Conservation (phyloP, 306 rosid genomes). For the Fagus sylvatica region DNA sequence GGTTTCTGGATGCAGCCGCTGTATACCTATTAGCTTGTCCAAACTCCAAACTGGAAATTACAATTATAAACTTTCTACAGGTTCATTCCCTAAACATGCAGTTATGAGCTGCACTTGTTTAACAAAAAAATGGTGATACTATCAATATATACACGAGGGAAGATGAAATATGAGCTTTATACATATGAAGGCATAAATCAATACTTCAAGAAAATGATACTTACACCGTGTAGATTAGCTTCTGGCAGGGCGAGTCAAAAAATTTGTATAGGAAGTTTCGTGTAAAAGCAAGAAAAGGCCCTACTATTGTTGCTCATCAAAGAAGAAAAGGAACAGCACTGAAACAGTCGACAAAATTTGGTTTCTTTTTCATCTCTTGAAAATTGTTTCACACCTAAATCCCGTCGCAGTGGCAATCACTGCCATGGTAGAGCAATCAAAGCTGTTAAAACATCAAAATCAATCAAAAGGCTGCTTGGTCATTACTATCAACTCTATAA, state of each 20-base stretch:
- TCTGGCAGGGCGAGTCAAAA: slow-evolving; percentile 10
- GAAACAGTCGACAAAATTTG: slow-evolving; percentile 41
- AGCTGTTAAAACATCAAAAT: slow-evolving; percentile 41
- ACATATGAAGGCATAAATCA: not conserved
- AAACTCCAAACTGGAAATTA: not conserved
- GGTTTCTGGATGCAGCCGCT: not conserved
- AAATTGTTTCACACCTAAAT: slow-evolving; percentile 37
- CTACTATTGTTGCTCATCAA: slow-evolving; percentile 13
- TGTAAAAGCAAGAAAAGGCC: slow-evolving; percentile 1
- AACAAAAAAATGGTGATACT: not conserved
- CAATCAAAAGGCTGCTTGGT: slow-evolving; percentile 57
- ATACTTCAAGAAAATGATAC: slow-evolving; percentile 13
- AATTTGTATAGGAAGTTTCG: slow-evolving; percentile 6
- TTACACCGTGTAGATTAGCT: slow-evolving; percentile 35
- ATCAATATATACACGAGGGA: not conserved
- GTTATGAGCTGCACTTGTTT: not conserved
- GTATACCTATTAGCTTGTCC: not conserved
- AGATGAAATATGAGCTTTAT: not conserved
- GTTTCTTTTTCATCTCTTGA: slow-evolving; percentile 32
- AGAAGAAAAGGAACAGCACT: slow-evolving; percentile 24
- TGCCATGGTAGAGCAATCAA: slow-evolving; percentile 43
- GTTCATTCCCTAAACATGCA: not conserved
- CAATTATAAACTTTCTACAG: not conserved
- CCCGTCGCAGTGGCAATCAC: slow-evolving; percentile 56
- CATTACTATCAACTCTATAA: slow-evolving; percentile 61